Base-by-base conservation (phyloP, 441 rosid species). In the Hura crepitans region DNA sequence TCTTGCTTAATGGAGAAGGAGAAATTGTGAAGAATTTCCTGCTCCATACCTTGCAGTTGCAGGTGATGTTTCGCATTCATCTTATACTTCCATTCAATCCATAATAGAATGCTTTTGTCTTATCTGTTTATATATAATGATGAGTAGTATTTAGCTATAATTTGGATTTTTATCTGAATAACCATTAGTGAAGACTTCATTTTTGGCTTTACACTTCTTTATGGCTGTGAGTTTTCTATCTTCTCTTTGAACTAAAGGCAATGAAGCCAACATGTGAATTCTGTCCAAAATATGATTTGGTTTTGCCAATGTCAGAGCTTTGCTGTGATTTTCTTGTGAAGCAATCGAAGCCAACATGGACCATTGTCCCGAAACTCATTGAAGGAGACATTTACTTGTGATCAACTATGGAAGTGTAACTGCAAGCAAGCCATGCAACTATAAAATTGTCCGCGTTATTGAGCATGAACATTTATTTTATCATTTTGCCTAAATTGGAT, bases 11-110 rank as follows among this genome's bases (percentile, higher is more conserved):
- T 74, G 98, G 98, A 65, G 96, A 93, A 78, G 81, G 89, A 49
- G 94, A 88, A 62, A 91, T 93, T 65, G 96, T 93, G 74, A 85
- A 90, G 75, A 89, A 91, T 78, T 93, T 93, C 80, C 87, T 91
- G 66, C 98, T 93, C 65, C 96, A 93, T 65, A 91, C 90, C 42
- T 74, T 93, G 87, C 96, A 91, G 72, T 76, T 93, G 79, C 98
- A 91, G 98, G 97, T 90, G 65, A 73, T 31, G 43, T 49, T 59
- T 66, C 9, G 31, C 13, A 22, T 68, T 35, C 23, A 3, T 53
- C 13, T 39, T 64, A 43, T 55, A 8, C 37, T 50, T n/a, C 70
- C 11, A 1, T 60, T 30, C 31, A 20, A 2, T 62, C 11, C 6
- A 8, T 71, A 18, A 27, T 33, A 20, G 20, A 65, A 33, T 60